A percentile compares a stretch with the other conserved stretches of the same genome.
Conservation (phyloP, 2,329 filamentous ascomycete species). For the Penicillium brasilianum region DNA sequence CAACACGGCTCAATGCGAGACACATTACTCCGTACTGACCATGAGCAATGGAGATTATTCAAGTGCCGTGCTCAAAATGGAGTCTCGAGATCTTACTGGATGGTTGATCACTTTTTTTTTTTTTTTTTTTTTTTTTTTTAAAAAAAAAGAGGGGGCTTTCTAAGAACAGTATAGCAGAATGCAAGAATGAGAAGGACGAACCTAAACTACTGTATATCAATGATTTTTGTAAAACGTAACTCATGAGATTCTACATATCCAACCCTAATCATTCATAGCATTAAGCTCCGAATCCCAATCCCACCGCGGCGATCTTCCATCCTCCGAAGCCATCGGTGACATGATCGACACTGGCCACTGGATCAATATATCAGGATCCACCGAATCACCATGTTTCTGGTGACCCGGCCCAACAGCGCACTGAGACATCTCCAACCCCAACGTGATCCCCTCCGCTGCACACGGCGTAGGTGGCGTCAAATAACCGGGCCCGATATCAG, state of each 20-base stretch:
- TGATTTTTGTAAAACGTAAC: too few species aligned
- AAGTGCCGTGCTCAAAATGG: not conserved
- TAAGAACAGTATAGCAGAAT: too few species aligned
- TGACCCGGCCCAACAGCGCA: not conserved
- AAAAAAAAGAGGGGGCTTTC: too few species aligned
- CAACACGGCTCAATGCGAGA: not conserved
- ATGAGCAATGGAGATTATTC: not conserved
- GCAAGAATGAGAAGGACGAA: too few species aligned
- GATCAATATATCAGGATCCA: constrained; percentile 22
- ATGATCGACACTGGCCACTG: constrained; percentile 19
- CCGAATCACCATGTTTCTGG: constrained; percentile 2
- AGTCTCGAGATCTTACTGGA: not conserved
- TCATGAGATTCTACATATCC: not conserved
- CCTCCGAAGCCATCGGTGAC: constrained; percentile 21
- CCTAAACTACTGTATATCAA: too few species aligned
- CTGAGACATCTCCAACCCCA: not conserved
- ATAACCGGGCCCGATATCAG: constrained; percentile 7
- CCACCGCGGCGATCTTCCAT: constrained; percentile 17
- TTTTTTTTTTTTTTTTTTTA: too few species aligned
- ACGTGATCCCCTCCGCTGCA: not conserved
- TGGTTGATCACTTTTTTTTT: not conserved
- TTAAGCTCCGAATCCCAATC: constrained; percentile 25
- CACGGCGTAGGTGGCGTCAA: constrained; percentile 17
- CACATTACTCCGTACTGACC: not conserved
- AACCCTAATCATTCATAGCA: constrained; percentile 2